Percentiles rank a stretch among this genome's conserved stretches.
Conservation (phyloP, 768 basidiomycete genomes). For the Clitopilus passeckerianus region DNA sequence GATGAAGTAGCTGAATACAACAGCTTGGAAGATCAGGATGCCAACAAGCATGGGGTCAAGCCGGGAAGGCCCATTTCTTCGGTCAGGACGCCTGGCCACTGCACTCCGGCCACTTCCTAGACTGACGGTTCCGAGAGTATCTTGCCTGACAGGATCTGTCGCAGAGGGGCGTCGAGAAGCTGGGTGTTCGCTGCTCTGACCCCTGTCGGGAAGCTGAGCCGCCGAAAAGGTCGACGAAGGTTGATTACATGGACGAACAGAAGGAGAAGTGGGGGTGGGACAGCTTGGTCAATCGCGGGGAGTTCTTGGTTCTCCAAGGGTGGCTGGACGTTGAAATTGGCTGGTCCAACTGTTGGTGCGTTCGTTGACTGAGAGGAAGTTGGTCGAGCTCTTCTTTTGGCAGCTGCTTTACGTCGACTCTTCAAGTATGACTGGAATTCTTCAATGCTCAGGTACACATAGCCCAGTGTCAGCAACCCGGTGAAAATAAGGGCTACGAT, state of each 20-base stretch:
- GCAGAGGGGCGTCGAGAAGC: background rate
- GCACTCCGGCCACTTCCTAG: too few relatives aligned
- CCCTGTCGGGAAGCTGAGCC: background rate
- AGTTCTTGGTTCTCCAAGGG: background rate
- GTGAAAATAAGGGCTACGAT: slow-evolving; percentile 21
- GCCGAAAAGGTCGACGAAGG: background rate
- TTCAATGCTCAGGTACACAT: slow-evolving; percentile 26
- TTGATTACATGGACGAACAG: background rate
- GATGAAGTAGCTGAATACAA: too few relatives aligned
- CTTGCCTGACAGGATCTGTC: background rate
- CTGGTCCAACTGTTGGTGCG: too few relatives aligned
- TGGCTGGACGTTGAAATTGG: too few relatives aligned
- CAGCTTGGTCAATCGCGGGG: too few relatives aligned
- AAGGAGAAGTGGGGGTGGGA: too few relatives aligned
- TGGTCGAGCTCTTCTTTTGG: background rate
- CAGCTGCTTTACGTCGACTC: slow-evolving; percentile 6
- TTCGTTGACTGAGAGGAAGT: background rate
- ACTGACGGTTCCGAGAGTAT: too few relatives aligned
- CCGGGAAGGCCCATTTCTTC: too few relatives aligned
- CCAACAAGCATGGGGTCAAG: too few relatives aligned
- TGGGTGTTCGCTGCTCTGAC: background rate
- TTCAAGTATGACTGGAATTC: slow-evolving; percentile 26
- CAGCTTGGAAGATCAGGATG: too few relatives aligned
- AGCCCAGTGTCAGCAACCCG: slow-evolving; percentile 22
- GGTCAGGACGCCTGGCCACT: too few relatives aligned